Evolutionary conservation across 345 rosid species (phyloP), one percentile per base, ranked within the genome.

Genomic region (Passiflora organensis): DNA sequence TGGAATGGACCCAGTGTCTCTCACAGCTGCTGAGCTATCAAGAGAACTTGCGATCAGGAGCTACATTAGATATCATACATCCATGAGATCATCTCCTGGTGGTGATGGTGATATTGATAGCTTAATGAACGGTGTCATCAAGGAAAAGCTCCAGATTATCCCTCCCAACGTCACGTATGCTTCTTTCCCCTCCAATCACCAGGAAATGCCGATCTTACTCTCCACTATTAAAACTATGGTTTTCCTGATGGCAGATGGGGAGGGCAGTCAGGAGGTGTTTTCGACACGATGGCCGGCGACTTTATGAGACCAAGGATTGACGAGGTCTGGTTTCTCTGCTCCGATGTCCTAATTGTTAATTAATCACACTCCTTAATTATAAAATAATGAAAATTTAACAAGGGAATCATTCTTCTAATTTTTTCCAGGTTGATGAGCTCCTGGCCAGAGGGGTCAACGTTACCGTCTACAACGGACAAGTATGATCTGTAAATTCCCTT

Each of bases 391-490:
- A n/a, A n/a, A n/a, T n/a, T n/a, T n/a, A n/a, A n/a, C n/a, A n/a
- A n/a, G n/a, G n/a, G n/a, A n/a, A n/a, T n/a, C n/a, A n/a, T n/a
- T n/a, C n/a, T n/a, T n/a, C n/a, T n/a, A n/a, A n/a, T n/a, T n/a
- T n/a, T n/a, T 28, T 62, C 43, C 55, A 91, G 95, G 95, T 87
- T 16, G 91, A 85, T 71, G 80, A 82, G 63, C 85, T 87, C 5
- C 83, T 91, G 51, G 71, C 83, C 18, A 83, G 76, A 48, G 96
- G 95, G 11, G 67, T 85, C 47, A 78, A 80, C 64, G 95, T 88
- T 36, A 87, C 95, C 8, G 59, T 91, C 19, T 87, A 91, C 59
- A 91, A 64, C 79, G 98, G 98, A 19, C 98, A 91, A 55, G 98
- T 87, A 82, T 58, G 80, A 50, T 16, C 48, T 48, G 23, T 63